phyloP scores from a whole-genome alignment of 495 filamentous ascomycete genomes.

The Corynascus novoguineensis region DNA sequence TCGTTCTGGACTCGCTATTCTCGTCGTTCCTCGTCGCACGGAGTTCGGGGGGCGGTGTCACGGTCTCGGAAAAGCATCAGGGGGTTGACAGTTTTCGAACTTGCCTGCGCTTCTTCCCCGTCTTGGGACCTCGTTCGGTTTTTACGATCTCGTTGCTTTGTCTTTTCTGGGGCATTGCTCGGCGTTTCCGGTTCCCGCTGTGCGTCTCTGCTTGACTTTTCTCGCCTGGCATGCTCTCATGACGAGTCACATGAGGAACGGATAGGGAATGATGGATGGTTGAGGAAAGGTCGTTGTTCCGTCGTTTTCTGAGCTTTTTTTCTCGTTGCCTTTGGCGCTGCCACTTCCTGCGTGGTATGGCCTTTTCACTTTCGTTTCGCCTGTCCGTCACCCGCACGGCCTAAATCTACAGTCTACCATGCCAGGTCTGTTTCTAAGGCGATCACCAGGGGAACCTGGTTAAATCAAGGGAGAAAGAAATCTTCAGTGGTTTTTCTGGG shows the following conservation, averaged over 20 bases:
- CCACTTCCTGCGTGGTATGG: background rate
- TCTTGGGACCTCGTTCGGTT: slow-evolving; percentile 7
- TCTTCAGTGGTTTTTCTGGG: background rate
- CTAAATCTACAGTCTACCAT: background rate
- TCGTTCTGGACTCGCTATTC: slow-evolving; percentile 4
- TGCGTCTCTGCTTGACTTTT: slow-evolving; percentile 6
- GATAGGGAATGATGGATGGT: slow-evolving; percentile 15
- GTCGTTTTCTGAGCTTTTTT: slow-evolving; percentile 2
- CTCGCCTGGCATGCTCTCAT: slow-evolving; percentile 8
- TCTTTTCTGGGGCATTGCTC: slow-evolving; percentile 17
- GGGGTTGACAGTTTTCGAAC: slow-evolving; percentile 6
- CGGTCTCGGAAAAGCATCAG: slow-evolving; percentile 13
- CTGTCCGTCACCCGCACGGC: background rate
- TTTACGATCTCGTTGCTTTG: slow-evolving; percentile 11
- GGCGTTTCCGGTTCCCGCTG: slow-evolving; percentile 17
- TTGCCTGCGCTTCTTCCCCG: slow-evolving; percentile 1
- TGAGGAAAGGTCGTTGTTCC: background rate
- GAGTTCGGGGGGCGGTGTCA: slow-evolving; percentile 15
- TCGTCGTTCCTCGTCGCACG: slow-evolving; percentile 16
- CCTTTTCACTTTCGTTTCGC: slow-evolving; percentile 8
- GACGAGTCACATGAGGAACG: slow-evolving; percentile 13
- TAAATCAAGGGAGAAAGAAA: background rate
- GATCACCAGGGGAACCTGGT: background rate
- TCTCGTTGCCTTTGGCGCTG: background rate
- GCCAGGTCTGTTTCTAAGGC: background rate